Conservation (phyloP, 768 basidiomycete genomes). For the Leccinum obscurum region DNA sequence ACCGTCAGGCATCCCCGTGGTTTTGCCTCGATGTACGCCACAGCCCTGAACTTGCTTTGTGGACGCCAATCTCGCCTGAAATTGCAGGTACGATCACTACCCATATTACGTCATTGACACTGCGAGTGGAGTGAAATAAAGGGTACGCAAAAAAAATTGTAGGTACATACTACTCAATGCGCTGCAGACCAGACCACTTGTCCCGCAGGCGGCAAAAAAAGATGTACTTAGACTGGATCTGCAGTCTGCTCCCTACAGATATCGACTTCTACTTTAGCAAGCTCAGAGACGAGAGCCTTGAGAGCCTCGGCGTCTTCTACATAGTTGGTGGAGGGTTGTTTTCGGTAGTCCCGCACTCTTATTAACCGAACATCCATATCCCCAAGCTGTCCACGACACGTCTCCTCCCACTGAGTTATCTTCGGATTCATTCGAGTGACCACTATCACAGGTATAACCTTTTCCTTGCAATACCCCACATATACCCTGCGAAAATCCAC, state of each 20-base stretch:
- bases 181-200: neutral
- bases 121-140: neutral
- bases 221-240: neutral
- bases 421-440: constrained; percentile 16
- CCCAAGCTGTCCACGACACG: constrained; percentile 17
- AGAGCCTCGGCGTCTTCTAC: constrained; percentile 18
- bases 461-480: constrained; percentile 23
- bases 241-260: constrained; percentile 1
- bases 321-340: constrained; percentile 11
- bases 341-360: constrained; percentile 15
- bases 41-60: neutral
- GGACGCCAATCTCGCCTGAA: neutral
- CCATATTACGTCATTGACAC: neutral
- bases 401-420: constrained; percentile 7
- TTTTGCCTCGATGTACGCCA: constrained; percentile 6
- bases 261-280: neutral
- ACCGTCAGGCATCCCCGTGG: constrained; percentile 1
- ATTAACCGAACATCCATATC: constrained; percentile 9
- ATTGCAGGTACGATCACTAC: neutral
- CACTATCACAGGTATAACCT: constrained; percentile 21
- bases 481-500: constrained; percentile 25
- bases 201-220: neutral
- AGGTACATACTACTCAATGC: neutral
- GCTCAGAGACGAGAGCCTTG: constrained; percentile 11
- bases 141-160: neutral